Evolutionary conservation across 768 basidiomycete genomes (phyloP).

Genomic region (Amanita exitialis): DNA sequence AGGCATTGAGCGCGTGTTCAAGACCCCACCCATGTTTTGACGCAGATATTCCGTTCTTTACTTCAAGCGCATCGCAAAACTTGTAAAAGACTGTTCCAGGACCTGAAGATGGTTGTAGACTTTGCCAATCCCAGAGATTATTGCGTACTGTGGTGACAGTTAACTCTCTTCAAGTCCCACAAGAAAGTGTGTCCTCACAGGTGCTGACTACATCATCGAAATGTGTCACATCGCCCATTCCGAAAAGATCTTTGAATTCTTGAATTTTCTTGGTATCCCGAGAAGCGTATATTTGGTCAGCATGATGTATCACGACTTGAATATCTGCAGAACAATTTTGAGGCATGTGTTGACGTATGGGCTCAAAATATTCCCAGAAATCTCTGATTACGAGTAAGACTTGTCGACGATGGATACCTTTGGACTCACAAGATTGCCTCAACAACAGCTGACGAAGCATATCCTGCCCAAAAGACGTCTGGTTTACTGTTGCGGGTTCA

Average conservation of each 20-base stretch:
- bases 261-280: constrained; percentile 37
- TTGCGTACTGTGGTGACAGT: constrained; percentile 36
- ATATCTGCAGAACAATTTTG: constrained; percentile 67
- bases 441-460: constrained; percentile 58
- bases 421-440: constrained; percentile 40
- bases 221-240: constrained; percentile 45
- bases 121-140: constrained; percentile 64
- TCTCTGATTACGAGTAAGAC: constrained; percentile 21
- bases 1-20: constrained; percentile 46
- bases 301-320: constrained; percentile 47
- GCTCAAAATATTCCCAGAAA: constrained; percentile 69
- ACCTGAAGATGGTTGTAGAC: constrained; percentile 40
- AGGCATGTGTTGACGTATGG: constrained; percentile 59
- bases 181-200: constrained; percentile 25
- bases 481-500: constrained; percentile 34
- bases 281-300: constrained; percentile 46
- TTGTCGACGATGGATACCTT: background rate
- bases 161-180: constrained; percentile 26
- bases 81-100: constrained; percentile 37
- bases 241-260: constrained; percentile 46
- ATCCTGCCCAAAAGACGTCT: constrained; percentile 54
- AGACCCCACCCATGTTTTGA: constrained; percentile 50
- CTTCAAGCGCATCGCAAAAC: constrained; percentile 63
- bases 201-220: constrained; percentile 60
- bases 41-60: constrained; percentile 43